Evolutionary conservation across 2,329 filamentous ascomycete genomes (phyloP), one percentile per base, ranked within the genome.

Genomic region (Fusarium caatingaense): DNA sequence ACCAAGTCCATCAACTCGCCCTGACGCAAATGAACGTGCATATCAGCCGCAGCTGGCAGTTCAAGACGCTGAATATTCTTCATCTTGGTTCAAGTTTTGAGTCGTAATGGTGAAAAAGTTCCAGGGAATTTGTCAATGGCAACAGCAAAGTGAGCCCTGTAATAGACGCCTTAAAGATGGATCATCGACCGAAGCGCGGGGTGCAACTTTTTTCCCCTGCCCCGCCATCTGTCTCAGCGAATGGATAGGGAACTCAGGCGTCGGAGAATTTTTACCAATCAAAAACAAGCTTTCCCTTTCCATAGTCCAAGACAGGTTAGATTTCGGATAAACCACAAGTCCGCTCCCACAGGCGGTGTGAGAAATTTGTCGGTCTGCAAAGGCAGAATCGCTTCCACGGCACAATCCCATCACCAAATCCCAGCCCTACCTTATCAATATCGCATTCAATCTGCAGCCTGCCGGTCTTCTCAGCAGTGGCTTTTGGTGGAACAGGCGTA

Each of bases 11-110:
- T 89, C 83, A 89, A 87, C 62, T 86, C 83, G 21, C 86, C 91
- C 78, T 93, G 88, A 30, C 91, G 88, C 72, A 93, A 83, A 79
- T 93, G 91, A 73, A 93, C 91, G 74, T 91, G 89, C 80, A 91
- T 88, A 79, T 92, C 90, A 55, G 89, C 89, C 66, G 88, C 83
- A 23, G 89, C 85, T 51, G 89, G 88, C 74, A 92, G 83, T 81
- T 88, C 85, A 45, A 86, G 66, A 34, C 76, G 72, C 37, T 82
- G 69, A 21, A 75, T 60, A 23, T 74, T 66, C 54, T 69, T 71
- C 68, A 71, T 71, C 10, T 56, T 56, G 30, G 4, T n/a, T n/a
- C 51, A 25, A 32, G 16, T 40, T 28, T 41, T 60, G 15, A 55
- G 32, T 16, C 27, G 44, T 41, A 20, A 27, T 30, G 16, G 57